Evolutionary conservation across 768 basidiomycete species (phyloP), one percentile per base, ranked within the genome.

Genomic region (Udeniomyces megalosporus): DNA sequence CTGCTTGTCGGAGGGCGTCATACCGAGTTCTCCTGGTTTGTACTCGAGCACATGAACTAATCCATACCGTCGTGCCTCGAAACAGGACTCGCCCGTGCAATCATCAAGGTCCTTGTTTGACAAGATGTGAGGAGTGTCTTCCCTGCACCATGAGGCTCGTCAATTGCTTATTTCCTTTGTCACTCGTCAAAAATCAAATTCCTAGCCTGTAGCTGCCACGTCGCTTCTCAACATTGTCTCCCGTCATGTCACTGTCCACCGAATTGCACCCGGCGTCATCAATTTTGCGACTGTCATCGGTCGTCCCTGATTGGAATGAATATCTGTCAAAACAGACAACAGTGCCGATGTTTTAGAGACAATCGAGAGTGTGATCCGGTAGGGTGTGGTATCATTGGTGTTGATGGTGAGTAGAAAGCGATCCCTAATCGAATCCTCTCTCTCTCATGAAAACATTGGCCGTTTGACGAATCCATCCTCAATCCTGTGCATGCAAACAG

Each of bases 21-120:
- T n/a, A n/a, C n/a, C n/a, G 28, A 28, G 48, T 22, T 11, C n/a
- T 50, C 28, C 22, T 50, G n/a, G 31, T 34, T 60, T 29, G 17
- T 17, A 3, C 8, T n/a, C 34, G 8, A 11, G 17, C 22, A 22
- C 10, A 60, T 60, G 58, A 5, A 31, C 4, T n/a, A 28, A 46
- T 51, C 3, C 22, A 46, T 24, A 4, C 4, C 17, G 1, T 32
- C 10, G 11, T 26, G n/a, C 26, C 46, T 24, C 24, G 22, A 2
- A 35, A 2, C n/a, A 63, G 62, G 2, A 63, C 62, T n/a, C 62
- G 62, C 12, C 62, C 62, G 3, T 63, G 62, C 51, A 58, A 63
- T 15, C 62, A 63, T 44, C 34, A 29, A 20, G 62, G 62, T 20
- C 42, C 62, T 0, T 63, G 62, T 32, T n/a, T 24, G 24, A 28